Evolutionary conservation across 495 filamentous ascomycete genomes (phyloP).

Genomic region (Penicillium maclennaniae): DNA sequence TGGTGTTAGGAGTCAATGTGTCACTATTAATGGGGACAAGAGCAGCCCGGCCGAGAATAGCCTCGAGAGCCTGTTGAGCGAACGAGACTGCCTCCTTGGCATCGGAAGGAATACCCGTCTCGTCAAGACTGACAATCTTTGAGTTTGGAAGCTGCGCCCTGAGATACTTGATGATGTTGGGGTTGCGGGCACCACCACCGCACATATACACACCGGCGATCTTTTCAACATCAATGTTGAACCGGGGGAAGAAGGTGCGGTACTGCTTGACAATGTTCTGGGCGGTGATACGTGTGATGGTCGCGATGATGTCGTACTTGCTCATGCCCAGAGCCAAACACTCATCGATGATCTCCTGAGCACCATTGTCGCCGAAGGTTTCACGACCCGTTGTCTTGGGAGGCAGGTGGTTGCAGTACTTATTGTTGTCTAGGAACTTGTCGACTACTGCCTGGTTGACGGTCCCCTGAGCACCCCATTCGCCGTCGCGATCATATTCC

Average conservation of each 20-base stretch:
- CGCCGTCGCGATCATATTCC: constrained; percentile 36
- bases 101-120: constrained; percentile 42
- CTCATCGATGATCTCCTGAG: constrained; percentile 38
- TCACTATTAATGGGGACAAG: constrained; percentile 8
- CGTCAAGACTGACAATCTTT: constrained; percentile 46
- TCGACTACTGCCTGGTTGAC: constrained; percentile 47
- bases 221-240: constrained; percentile 39
- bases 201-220: constrained; percentile 43
- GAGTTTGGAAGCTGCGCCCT: constrained; percentile 38
- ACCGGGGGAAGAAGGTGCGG: constrained; percentile 37
- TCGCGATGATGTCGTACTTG: constrained; percentile 46
- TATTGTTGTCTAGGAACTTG: constrained; percentile 37
- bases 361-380: constrained; percentile 46
- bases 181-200: constrained; percentile 52
- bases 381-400: constrained; percentile 54
- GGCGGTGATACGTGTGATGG: constrained; percentile 50
- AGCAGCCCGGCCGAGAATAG: constrained; percentile 5
- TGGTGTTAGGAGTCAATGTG: constrained; percentile 6
- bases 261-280: constrained; percentile 49
- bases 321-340: constrained; percentile 26
- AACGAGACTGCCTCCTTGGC: constrained; percentile 55
- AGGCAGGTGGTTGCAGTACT: constrained; percentile 43
- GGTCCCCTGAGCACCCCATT: constrained; percentile 40
- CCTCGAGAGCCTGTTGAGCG: constrained; percentile 37
- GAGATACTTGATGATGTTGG: constrained; percentile 48